Base-by-base conservation (phyloP, 2,329 filamentous ascomycete genomes). In the Penicillium polonicum region DNA sequence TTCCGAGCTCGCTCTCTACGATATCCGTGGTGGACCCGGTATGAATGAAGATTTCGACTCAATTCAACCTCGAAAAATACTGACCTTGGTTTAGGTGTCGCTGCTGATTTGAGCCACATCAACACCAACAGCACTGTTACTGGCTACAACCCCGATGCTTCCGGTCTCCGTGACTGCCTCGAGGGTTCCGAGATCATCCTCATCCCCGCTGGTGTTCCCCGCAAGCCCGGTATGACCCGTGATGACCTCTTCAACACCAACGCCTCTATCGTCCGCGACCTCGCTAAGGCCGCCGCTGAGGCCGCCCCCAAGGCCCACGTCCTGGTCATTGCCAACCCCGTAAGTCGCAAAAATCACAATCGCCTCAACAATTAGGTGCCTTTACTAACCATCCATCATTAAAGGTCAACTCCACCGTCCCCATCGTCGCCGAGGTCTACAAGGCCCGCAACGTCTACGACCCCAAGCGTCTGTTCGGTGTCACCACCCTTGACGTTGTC, bases 191-290 rank as follows among this genome's bases (percentile, higher is more conserved):
- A 97, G 80, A 88, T 99, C 71, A 91, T 99, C 74, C 87, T 99
- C 75, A 97, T 99, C 79, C 94, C 94, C 74, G 94, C 94, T 74
- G 94, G 94, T 85, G 93, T 99, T 68, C 94, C 94, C 76, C 92
- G 94, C 83, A 97, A 97, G 87, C 94, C 94, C 78, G 94, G 94
- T 82, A 99, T 99, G 94, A 96, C 90, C 82, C 92, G 94, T 85
- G 94, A 99, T 63, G 79, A 99, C 78, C 89, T 99, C 66, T 99
- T 99, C 92, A 97, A 97, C 88, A 99, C 93, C 85, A 99, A 99
- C 81, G 94, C 94, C 79, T 96, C 91, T 77, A 99, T 99, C 79
- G 94, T 99, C 78, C 92, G 93, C 75, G 94, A 97, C 81, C 88
- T 99, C 67, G 92, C 93, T 82, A 96, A 96, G 87, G 92, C 92